A percentile compares a stretch with the other conserved stretches of the same genome.
These are phyloP conservation scores for Starmerella potacharoeniae DNA, from an alignment of 805 yeast genomes.

Conservation along the genomic window DNA sequence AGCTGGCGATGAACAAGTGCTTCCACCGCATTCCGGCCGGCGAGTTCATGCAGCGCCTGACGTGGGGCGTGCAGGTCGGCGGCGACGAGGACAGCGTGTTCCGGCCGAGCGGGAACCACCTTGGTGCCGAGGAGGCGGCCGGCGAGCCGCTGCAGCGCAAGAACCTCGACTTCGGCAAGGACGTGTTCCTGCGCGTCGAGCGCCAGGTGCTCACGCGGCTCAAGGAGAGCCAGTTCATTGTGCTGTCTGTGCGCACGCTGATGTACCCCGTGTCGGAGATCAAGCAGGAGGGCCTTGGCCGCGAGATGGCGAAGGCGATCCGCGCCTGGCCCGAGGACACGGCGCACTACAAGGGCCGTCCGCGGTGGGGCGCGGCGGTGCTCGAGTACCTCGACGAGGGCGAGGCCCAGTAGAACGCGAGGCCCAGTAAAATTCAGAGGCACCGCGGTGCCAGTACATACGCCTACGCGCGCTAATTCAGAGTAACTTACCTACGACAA, in stretches of 20 bases:
- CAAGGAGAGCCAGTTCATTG: constrained; percentile 36
- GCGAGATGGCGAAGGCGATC: constrained; percentile 50
- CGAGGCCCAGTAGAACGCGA: neutral
- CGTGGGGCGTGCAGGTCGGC: constrained; percentile 54
- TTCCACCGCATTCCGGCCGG: constrained; percentile 34
- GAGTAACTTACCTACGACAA: no score
- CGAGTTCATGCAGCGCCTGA: constrained; percentile 49
- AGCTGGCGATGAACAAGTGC: constrained; percentile 54
- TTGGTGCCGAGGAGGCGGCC: constrained; percentile 21
- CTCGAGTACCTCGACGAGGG: constrained; percentile 11
- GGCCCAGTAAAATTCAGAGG: no score
- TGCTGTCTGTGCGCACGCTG: constrained; percentile 48
- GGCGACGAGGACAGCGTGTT: constrained; percentile 13
- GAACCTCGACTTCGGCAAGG: constrained; percentile 30
- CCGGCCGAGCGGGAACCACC: constrained; percentile 13
- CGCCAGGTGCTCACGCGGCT: constrained; percentile 46
- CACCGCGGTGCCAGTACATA: no score
- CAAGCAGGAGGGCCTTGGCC: constrained; percentile 37
- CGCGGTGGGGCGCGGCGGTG: constrained; percentile 20
- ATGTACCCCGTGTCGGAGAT: constrained; percentile 40
- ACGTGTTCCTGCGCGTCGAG: constrained; percentile 44
- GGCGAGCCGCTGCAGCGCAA: constrained; percentile 26
- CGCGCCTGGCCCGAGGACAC: constrained; percentile 29
- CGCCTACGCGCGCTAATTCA: no score
- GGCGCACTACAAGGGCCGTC: constrained; percentile 20